Percentiles rank a stretch among this genome's conserved stretches.
These are phyloP conservation scores for Penicillium janthinellum DNA, from an alignment of 2,329 filamentous ascomycete species.

Conservation along the genomic window DNA sequence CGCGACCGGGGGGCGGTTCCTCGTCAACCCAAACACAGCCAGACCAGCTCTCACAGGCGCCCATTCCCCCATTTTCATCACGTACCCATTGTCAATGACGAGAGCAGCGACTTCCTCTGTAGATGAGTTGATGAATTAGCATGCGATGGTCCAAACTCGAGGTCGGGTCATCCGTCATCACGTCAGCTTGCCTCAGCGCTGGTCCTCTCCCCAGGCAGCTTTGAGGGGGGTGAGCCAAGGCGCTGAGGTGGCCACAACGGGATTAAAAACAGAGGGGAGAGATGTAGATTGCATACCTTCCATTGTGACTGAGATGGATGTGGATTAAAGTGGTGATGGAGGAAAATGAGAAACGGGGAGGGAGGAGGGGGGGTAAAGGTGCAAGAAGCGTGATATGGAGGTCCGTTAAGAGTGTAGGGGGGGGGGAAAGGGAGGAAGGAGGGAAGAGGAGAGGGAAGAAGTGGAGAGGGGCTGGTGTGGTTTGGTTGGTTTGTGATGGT, in stretches of 20 bases:
- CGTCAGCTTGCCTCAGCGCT: slow-evolving; percentile 11
- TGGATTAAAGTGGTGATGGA: slow-evolving; percentile 44
- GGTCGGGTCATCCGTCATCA: slow-evolving; percentile 14
- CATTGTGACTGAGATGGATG: slow-evolving; percentile 55
- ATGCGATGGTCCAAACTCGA: slow-evolving; percentile 17
- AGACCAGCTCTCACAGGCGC: slow-evolving; percentile 12
- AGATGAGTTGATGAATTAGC: slow-evolving; percentile 47
- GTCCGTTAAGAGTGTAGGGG: slow-evolving; percentile 32
- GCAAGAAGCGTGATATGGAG: slow-evolving; percentile 16
- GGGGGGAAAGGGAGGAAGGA: slow-evolving; percentile 31
- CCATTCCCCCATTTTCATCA: slow-evolving; percentile 41
- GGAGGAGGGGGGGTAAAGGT: slow-evolving; percentile 22
- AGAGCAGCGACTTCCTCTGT: slow-evolving; percentile 99
- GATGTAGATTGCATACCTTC: slow-evolving; percentile 60
- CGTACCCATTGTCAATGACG: slow-evolving; percentile 99
- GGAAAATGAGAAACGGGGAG: slow-evolving; percentile 23
- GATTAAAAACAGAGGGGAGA: background rate
- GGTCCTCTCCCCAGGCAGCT: slow-evolving; percentile 11
- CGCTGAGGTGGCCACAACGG: slow-evolving; percentile 35
- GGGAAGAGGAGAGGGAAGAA: slow-evolving; percentile 23
- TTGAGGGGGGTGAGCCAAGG: slow-evolving; percentile 20
- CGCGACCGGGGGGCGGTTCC: slow-evolving; percentile 24
- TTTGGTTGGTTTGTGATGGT: slow-evolving; percentile 31
- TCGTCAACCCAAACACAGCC: slow-evolving; percentile 29
- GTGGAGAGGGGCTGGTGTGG: slow-evolving; percentile 26